A percentile compares a stretch with the other conserved stretches of the same genome.
phyloP scores from a whole-genome alignment of 257 asterid genomes.

The Penstemon eatonii region DNA sequence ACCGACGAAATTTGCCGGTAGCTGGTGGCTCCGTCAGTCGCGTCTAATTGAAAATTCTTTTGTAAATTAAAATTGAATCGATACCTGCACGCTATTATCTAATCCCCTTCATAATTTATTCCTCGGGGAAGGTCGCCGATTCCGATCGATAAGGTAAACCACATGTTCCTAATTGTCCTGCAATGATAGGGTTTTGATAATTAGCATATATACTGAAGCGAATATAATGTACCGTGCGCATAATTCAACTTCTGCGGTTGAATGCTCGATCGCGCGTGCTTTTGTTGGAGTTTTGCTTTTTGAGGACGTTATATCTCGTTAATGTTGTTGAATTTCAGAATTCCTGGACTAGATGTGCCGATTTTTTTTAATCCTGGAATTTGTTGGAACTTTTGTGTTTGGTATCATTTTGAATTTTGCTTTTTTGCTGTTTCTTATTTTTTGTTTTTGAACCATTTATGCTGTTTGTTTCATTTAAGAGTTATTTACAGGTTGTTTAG shows the following conservation, averaged over 20 bases:
- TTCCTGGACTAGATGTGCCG: background rate
- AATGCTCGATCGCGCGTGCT: conserved; percentile 10
- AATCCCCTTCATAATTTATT: background rate
- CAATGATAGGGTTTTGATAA: conserved; percentile 22
- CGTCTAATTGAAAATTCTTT: background rate
- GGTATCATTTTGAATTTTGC: background rate
- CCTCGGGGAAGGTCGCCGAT: conserved; percentile 24
- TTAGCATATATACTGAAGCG: background rate
- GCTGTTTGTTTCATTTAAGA: background rate
- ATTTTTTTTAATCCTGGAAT: background rate
- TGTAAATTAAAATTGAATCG: conserved; percentile 16
- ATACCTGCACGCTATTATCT: background rate
- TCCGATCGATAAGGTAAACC: conserved; percentile 31
- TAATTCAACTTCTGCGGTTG: background rate
- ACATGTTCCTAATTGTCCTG: background rate
- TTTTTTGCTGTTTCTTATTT: background rate
- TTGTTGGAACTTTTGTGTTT: background rate
- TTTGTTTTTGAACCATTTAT: background rate
- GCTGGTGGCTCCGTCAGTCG: conserved; percentile 37
- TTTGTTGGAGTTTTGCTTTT: conserved; percentile 8
- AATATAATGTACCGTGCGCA: background rate
- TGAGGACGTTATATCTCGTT: background rate
- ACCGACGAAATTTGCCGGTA: conserved; percentile 24
- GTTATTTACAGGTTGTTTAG: background rate
- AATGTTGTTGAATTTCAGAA: background rate